Evolutionary conservation across 768 basidiomycete species (phyloP), one percentile per base, ranked within the genome.

Genomic region (Auricularia sp.): DNA sequence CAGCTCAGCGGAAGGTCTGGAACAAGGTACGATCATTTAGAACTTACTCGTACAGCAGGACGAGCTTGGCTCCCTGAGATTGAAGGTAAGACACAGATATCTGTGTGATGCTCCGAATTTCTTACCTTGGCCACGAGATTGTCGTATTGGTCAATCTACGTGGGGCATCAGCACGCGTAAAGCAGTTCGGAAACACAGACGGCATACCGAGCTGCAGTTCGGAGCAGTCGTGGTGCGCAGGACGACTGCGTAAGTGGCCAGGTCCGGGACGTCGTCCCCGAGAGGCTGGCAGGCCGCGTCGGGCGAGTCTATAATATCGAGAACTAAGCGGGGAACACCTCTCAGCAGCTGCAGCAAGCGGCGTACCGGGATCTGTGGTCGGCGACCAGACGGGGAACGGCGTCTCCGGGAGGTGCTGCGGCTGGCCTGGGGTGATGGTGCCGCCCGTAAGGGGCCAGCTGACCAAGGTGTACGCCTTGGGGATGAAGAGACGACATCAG

Each of bases 31-130:
- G 21, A n/a, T 23, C 18, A 6, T 3, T 8, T 23, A 35, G 23
- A 21, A 68, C 81, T 61, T 66, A 85, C 84, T 84, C 80, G 69
- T 86, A 86, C 65, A 86, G 81, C 33, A 85, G 68, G 0, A 76
- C 71, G 29, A 75, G 71, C 51, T 77, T 77, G 0, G 76, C 84
- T 3, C 84, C 84, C 66, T 83, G 83, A 0, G 81, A 83, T 1
- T 21, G 8, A 16, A 16, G 7, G 14, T 29, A n/a, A n/a, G n/a
- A n/a, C n/a, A n/a, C n/a, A n/a, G n/a, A n/a, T n/a, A n/a, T n/a
- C n/a, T n/a, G n/a, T n/a, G n/a, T n/a, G n/a, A n/a, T n/a, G n/a
- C n/a, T n/a, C n/a, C n/a, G n/a, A n/a, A n/a, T n/a, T n/a, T n/a
- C n/a, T n/a, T n/a, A 84, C 70, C 69, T 87, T 88, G 33, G 77